Percentiles rank a stretch among this genome's conserved stretches.
These are phyloP conservation scores for Pestalotiopsis sp. DNA, from an alignment of 2,329 filamentous ascomycete species.

Conservation along the genomic window DNA sequence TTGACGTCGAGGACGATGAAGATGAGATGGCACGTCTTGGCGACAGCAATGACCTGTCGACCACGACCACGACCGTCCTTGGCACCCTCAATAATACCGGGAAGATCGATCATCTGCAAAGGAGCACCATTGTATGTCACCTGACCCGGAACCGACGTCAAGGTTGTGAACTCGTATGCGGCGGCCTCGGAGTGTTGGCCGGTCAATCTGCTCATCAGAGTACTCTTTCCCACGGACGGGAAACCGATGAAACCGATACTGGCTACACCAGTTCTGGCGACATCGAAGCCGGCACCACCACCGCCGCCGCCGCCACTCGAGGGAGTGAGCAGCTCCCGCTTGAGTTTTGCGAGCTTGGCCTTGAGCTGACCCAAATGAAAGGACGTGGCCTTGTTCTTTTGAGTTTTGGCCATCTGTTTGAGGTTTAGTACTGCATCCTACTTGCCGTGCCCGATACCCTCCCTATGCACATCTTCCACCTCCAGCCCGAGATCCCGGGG, in stretches of 20 bases:
- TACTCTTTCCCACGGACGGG: constrained; percentile 97
- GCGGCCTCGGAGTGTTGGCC: constrained; percentile 97
- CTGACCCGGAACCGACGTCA: constrained; percentile 96
- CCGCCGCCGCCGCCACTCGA: constrained; percentile 73
- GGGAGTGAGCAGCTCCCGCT: constrained; percentile 91
- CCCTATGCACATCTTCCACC: neutral
- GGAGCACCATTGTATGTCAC: constrained; percentile 94
- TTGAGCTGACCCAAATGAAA: constrained; percentile 96
- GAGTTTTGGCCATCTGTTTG: constrained; percentile 85
- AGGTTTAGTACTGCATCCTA: constrained; percentile 18
- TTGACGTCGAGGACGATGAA: constrained; percentile 99
- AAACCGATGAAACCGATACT: constrained; percentile 98
- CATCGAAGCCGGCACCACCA: constrained; percentile 90
- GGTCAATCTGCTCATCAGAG: constrained; percentile 91
- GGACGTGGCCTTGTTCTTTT: constrained; percentile 96
- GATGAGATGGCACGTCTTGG: constrained; percentile 97
- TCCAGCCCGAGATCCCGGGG: constrained; percentile 15
- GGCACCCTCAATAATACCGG: constrained; percentile 97
- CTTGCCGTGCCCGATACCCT: neutral
- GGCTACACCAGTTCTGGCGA: constrained; percentile 94
- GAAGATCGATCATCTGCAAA: constrained; percentile 96
- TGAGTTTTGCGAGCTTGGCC: constrained; percentile 96
- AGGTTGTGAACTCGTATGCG: constrained; percentile 97
- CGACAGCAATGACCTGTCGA: constrained; percentile 97
- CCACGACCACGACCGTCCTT: constrained; percentile 98